Conservation (phyloP, 2,329 filamentous ascomycete species). For the Claviceps sp. region DNA sequence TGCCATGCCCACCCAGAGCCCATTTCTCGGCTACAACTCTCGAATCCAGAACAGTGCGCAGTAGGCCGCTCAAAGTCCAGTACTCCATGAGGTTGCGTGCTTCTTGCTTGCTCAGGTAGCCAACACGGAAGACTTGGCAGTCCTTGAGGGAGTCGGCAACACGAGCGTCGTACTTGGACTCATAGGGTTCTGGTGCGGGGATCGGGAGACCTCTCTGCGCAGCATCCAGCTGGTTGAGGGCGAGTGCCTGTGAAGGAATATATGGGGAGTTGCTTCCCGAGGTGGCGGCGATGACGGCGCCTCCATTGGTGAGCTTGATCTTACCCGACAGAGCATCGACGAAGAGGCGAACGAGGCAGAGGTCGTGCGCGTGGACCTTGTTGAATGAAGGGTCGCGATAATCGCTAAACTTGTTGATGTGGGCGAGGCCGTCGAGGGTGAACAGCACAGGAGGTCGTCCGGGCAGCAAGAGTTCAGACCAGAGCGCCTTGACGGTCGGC, state of each 20-base stretch:
- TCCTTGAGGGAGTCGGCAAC: conserved; percentile 39
- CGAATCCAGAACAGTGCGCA: conserved; percentile 59
- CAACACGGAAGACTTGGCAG: conserved; percentile 41
- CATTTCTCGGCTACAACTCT: conserved; percentile 66
- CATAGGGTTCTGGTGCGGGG: conserved; percentile 37
- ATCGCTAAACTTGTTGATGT: conserved; percentile 65
- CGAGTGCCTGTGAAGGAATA: conserved; percentile 54
- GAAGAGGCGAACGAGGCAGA: conserved; percentile 64
- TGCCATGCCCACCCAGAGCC: conserved; percentile 66
- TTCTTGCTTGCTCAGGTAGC: conserved; percentile 60
- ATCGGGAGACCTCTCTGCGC: conserved; percentile 22
- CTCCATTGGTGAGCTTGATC: conserved; percentile 53
- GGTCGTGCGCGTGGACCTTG: conserved; percentile 73
- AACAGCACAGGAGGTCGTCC: conserved; percentile 52
- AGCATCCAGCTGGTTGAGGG: conserved; percentile 44
- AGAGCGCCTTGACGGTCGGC: conserved; percentile 68
- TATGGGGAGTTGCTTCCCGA: conserved; percentile 56
- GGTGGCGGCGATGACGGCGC: conserved; percentile 62
- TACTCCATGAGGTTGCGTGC: conserved; percentile 78
- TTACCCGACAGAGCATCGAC: conserved; percentile 54
- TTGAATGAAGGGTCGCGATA: conserved; percentile 63
- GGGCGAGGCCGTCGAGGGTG: conserved; percentile 62
- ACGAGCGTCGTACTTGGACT: conserved; percentile 41
- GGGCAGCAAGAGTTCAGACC: conserved; percentile 56
- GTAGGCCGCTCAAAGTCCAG: conserved; percentile 74